A percentile compares a stretch with the other conserved stretches of the same genome.
These are phyloP conservation scores for Colletotrichum sp. DNA, from an alignment of 2,329 filamentous ascomycete species.

Conservation along the genomic window DNA sequence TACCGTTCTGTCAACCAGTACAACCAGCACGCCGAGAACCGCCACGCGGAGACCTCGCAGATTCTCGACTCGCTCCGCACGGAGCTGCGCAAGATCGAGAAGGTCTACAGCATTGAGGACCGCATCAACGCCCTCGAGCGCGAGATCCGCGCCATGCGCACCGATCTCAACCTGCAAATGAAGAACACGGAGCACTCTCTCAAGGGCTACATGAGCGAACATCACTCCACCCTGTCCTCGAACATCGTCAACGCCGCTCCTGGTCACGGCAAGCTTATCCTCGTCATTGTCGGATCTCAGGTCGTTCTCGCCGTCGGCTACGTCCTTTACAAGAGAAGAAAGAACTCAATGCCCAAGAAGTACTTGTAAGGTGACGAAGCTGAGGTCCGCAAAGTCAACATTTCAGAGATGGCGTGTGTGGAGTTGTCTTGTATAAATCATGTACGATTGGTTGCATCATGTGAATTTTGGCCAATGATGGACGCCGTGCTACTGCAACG, in stretches of 20 bases:
- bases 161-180: constrained; percentile 55
- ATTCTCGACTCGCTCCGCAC: constrained; percentile 52
- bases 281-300: constrained; percentile 78
- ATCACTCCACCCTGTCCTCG: constrained; percentile 54
- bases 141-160: constrained; percentile 63
- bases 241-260: constrained; percentile 53
- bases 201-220: constrained; percentile 55
- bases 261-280: constrained; percentile 61
- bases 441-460: neutral
- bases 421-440: neutral
- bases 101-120: constrained; percentile 45
- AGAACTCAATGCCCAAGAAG: constrained; percentile 84
- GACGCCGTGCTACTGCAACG: neutral
- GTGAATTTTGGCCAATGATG: neutral
- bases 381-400: neutral
- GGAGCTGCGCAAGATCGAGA: constrained; percentile 49
- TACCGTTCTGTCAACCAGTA: constrained; percentile 61
- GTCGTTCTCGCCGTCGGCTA: constrained; percentile 72
- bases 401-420: neutral
- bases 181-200: constrained; percentile 56
- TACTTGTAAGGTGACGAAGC: constrained; percentile 65
- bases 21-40: constrained; percentile 56
- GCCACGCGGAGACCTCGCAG: constrained; percentile 58
- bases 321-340: constrained; percentile 79
- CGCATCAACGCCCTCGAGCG: constrained; percentile 59